Evolutionary conservation across 805 yeast species (phyloP), one percentile per base, ranked within the genome.

Genomic region (Yamadazyma phyllophila): DNA sequence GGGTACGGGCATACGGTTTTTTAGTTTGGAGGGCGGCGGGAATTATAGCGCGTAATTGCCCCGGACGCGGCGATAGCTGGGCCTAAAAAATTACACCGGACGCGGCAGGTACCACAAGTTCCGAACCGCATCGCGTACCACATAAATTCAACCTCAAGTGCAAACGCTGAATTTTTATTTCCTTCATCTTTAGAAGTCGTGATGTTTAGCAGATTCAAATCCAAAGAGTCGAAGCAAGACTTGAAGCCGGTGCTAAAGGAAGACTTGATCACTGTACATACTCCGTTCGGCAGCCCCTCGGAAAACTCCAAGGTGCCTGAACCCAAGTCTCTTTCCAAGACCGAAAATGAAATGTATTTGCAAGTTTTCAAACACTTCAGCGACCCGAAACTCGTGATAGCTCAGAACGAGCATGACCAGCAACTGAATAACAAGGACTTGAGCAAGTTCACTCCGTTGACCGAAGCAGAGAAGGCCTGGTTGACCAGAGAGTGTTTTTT

Each of bases 401-500:
- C 86, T 1, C 59, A 66, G 10, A 65, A 66, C 16, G 88, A 82
- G 56, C 74, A 75, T 16, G 65, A 69, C 15, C 69, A 70, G 38
- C 76, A 76, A 42, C 63, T 61, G 45, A 61, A 67, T 27, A 64
- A 64, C 16, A 61, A 63, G 1, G 63, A 63, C n/a, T 62, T 64
- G 41, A 60, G 60, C 39, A 53, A 54, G 38, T 56, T 55, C 7
- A 45, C 45, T 2, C 8, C 4, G 9, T 48, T 67, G 26, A 57
- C 62, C 5, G 59, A 51, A 5, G 62, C 69, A 37, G 99, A 94
- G 64, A 85, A 82, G 63, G 84, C 96, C 0, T 94, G 99, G 99
- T 72, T 94, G 45, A 87, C 97, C 1, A 78, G 85, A 56, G 99
- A 94, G 63, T 94, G 99, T 62, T 74, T 94, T 47, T 66, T 89